phyloP scores from a whole-genome alignment of 805 yeast genomes.

The Zygosaccharomyces siamensis region DNA sequence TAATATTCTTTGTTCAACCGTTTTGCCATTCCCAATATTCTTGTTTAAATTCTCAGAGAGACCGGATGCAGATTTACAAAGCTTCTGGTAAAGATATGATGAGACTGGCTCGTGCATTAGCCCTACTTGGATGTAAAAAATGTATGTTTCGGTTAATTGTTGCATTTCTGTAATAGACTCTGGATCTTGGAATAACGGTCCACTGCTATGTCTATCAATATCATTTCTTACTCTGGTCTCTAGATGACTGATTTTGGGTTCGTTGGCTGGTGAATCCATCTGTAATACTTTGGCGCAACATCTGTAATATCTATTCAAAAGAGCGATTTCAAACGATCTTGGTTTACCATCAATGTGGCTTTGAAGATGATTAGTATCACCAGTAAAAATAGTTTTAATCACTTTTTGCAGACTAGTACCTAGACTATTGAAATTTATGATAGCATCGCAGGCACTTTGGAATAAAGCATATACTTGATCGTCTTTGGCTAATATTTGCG shows the following conservation, averaged over 20 bases:
- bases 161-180: slow-evolving; percentile 1
- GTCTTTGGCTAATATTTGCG: slow-evolving; percentile 4
- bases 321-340: slow-evolving; percentile 4
- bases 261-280: slow-evolving; percentile 1
- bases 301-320: slow-evolving; percentile 10
- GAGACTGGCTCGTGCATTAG: slow-evolving; percentile 10
- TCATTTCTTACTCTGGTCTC: slow-evolving; percentile 6
- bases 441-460: slow-evolving; percentile 17
- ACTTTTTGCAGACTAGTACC: slow-evolving; percentile 13
- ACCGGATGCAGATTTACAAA: slow-evolving; percentile 15
- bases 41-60: slow-evolving; percentile 8
- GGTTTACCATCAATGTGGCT: slow-evolving; percentile 1
- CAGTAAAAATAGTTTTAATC: slow-evolving; percentile 6
- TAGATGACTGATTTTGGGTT: slow-evolving; percentile 1
- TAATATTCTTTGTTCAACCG: slow-evolving; percentile 11
- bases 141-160: slow-evolving; percentile 13
- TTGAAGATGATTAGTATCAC: not conserved
- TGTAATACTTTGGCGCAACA: slow-evolving; percentile 11
- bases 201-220: slow-evolving; percentile 2
- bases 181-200: not conserved
- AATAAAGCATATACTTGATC: slow-evolving; percentile 15
- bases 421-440: slow-evolving; percentile 10
- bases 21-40: slow-evolving; percentile 1
- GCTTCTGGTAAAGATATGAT: slow-evolving; percentile 13
- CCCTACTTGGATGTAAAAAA: slow-evolving; percentile 17